These are phyloP conservation scores for Endothia cerciana DNA, from an alignment of 2,329 filamentous ascomycete species.

Conservation along the genomic window DNA sequence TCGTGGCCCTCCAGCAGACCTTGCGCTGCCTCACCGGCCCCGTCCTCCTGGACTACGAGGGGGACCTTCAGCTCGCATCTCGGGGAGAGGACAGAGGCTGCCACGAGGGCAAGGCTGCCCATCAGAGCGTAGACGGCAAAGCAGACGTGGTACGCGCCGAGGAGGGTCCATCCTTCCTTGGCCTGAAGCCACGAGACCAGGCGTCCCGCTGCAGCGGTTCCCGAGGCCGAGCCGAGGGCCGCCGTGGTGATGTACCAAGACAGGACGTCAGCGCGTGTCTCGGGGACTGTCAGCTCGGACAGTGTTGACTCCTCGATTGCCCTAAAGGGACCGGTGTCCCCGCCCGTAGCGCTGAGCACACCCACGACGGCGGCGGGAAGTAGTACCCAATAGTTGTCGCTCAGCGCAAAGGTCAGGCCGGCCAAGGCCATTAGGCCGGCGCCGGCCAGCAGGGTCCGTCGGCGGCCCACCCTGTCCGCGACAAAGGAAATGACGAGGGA, in stretches of 20 bases:
- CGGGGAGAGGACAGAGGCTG: slow-evolving; percentile 51
- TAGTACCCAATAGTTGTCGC: slow-evolving; percentile 63
- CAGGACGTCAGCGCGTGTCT: slow-evolving; percentile 64
- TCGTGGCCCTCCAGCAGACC: slow-evolving; percentile 33
- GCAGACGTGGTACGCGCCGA: slow-evolving; percentile 58
- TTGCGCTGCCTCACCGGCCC: slow-evolving; percentile 31
- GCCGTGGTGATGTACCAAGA: slow-evolving; percentile 67
- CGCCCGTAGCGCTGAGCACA: slow-evolving; percentile 64
- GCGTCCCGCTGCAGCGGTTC: slow-evolving; percentile 56
- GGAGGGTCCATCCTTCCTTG: slow-evolving; percentile 51
- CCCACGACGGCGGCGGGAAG: slow-evolving; percentile 62
- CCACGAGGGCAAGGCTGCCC: slow-evolving; percentile 54
- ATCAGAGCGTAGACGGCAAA: slow-evolving; percentile 63
- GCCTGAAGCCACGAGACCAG: slow-evolving; percentile 51
- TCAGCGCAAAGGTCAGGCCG: slow-evolving; percentile 57
- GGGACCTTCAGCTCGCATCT: slow-evolving; percentile 52
- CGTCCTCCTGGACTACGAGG: slow-evolving; percentile 30
- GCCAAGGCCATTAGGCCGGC: slow-evolving; percentile 60
- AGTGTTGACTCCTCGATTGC: slow-evolving; percentile 69
- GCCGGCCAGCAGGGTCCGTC: slow-evolving; percentile 56
- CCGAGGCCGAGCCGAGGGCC: slow-evolving; percentile 57
- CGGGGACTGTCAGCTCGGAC: slow-evolving; percentile 60
- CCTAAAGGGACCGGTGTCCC: slow-evolving; percentile 70
- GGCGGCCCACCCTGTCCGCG: slow-evolving; percentile 61
- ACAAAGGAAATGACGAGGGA: slow-evolving; percentile 61